Percentiles rank a stretch among this genome's conserved stretches.
Evolutionary conservation across 768 basidiomycete genomes (phyloP).

Genomic region (Roridomyces roridus): DNA sequence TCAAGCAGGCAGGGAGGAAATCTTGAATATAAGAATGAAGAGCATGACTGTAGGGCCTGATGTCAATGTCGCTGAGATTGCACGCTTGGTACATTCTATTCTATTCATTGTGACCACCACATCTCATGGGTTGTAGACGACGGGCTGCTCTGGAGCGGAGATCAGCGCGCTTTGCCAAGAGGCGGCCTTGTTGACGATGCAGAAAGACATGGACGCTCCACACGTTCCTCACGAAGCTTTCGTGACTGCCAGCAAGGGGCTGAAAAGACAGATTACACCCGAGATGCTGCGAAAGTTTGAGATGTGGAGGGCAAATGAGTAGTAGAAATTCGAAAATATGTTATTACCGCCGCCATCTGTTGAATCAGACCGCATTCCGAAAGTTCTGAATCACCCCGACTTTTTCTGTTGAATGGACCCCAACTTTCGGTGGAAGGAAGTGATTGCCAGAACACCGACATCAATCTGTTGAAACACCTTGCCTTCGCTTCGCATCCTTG

Average conservation of each 20-base stretch:
- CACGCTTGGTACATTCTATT: conserved; percentile 61
- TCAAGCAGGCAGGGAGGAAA: conserved; percentile 77
- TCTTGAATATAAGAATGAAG: conserved; percentile 75
- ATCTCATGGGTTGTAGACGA: conserved; percentile 59
- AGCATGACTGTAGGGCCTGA: conserved; percentile 83
- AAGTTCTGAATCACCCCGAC: no score
- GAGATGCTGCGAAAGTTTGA: conserved; percentile 75
- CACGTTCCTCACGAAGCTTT: conserved; percentile 79
- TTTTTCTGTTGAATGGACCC: no score
- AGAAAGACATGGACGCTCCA: conserved; percentile 77
- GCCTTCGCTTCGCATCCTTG: no score
- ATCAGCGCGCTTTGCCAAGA: conserved; percentile 93
- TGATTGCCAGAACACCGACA: no score
- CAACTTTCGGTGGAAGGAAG: no score
- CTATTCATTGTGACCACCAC: neutral
- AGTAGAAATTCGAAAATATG: neutral
- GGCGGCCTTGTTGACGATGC: conserved; percentile 93
- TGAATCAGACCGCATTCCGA: no score
- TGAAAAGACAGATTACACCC: conserved; percentile 86
- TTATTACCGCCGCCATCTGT: no score
- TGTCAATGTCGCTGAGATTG: conserved; percentile 72
- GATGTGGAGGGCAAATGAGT: conserved; percentile 56
- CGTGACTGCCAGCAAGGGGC: conserved; percentile 68
- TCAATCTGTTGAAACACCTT: no score
- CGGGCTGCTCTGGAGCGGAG: conserved; percentile 97